Conservation (phyloP, 1,284 basidiomycete genomes). For the Calocybe gambosa region DNA sequence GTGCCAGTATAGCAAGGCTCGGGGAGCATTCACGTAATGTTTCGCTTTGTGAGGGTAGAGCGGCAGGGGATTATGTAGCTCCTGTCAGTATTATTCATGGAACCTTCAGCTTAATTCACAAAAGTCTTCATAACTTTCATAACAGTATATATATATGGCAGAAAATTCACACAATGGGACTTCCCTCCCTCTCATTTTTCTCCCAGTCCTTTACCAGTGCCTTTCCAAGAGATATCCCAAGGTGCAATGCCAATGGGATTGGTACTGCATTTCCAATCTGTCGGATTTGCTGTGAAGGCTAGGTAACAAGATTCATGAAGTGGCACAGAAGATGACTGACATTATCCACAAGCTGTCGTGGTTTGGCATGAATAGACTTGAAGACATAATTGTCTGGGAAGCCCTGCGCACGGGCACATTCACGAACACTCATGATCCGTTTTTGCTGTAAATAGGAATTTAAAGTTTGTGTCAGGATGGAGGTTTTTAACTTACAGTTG, state of each 20-base stretch:
- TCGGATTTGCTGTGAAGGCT: conserved; percentile 45
- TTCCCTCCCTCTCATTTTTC: conserved; percentile 33
- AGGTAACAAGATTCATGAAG: neutral
- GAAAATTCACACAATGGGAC: conserved; percentile 33
- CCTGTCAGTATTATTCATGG: too few species aligned
- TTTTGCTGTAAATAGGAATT: conserved; percentile 43
- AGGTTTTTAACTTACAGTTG: conserved; percentile 35
- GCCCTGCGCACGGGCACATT: conserved; percentile 65
- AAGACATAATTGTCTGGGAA: conserved; percentile 66
- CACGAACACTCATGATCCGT: conserved; percentile 55
- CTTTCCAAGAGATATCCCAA: conserved; percentile 53
- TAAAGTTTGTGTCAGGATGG: neutral
- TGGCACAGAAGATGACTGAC: conserved; percentile 30
- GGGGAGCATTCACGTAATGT: too few species aligned
- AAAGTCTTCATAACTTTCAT: too few species aligned
- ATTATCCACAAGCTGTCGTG: conserved; percentile 34
- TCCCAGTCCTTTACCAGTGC: conserved; percentile 42
- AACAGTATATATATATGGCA: too few species aligned
- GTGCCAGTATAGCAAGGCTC: too few species aligned
- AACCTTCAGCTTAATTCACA: too few species aligned
- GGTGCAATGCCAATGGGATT: conserved; percentile 53
- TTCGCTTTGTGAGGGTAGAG: too few species aligned
- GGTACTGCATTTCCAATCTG: conserved; percentile 76
- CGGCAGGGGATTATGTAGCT: too few species aligned
- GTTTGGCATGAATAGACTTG: conserved; percentile 34